Percentiles rank a stretch among this genome's conserved stretches.
These are phyloP conservation scores for Puya raimondii DNA, from an alignment of 176 grass and related monocot species.

Conservation along the genomic window DNA sequence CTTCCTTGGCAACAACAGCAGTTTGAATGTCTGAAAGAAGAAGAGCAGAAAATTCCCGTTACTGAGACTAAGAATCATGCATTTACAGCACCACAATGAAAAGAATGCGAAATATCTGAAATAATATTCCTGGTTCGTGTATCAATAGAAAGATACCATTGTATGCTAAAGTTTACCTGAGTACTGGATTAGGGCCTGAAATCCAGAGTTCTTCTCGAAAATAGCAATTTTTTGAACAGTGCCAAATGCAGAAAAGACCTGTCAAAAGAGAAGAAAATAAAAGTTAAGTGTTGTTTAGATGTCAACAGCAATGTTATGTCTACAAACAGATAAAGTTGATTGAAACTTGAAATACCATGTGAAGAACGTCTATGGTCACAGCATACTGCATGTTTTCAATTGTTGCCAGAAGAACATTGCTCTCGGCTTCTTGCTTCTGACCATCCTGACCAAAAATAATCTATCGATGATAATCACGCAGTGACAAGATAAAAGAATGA, in stretches of 20 bases:
- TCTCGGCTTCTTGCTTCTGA: slow-evolving; percentile 66
- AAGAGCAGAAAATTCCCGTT: neutral
- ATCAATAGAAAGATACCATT: too few relatives aligned
- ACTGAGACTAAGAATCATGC: neutral
- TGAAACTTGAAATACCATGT: slow-evolving; percentile 38
- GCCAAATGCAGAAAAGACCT: slow-evolving; percentile 93
- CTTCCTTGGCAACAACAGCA: slow-evolving; percentile 75
- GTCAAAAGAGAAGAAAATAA: slow-evolving; percentile 20
- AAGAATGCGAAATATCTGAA: too few relatives aligned
- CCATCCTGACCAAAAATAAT: slow-evolving; percentile 63
- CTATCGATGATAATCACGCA: slow-evolving; percentile 25
- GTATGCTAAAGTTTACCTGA: slow-evolving; percentile 37
- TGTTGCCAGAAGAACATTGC: slow-evolving; percentile 91
- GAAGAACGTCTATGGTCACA: slow-evolving; percentile 86
- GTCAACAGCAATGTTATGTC: slow-evolving; percentile 6
- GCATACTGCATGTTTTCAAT: slow-evolving; percentile 96
- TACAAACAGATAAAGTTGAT: neutral
- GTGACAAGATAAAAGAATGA: slow-evolving; percentile 19
- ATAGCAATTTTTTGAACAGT: slow-evolving; percentile 95
- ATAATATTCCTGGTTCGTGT: too few relatives aligned
- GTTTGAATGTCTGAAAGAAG: slow-evolving; percentile 54
- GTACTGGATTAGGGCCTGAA: slow-evolving; percentile 91
- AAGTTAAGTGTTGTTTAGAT: slow-evolving; percentile 3
- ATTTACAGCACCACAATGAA: neutral
- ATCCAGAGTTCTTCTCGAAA: slow-evolving; percentile 90